Base-by-base conservation (phyloP, 768 basidiomycete species). In the Auriscalpium vulgare region DNA sequence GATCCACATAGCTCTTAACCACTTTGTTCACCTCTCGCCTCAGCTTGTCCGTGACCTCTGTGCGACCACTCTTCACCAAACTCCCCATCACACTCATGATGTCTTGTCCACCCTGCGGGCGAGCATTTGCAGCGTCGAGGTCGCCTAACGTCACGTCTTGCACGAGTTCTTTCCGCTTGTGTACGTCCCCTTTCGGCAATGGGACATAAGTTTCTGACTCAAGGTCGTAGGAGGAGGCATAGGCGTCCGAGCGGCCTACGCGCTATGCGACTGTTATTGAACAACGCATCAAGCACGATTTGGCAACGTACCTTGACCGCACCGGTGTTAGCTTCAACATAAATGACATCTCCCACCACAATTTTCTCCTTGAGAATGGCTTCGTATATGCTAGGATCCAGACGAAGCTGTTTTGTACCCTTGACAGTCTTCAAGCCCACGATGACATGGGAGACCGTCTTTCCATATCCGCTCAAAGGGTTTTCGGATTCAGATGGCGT, bases 131-230 rank as follows among this genome's bases (percentile, higher is more conserved):
- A 44, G 92, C 90, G 68, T 98, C 95, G 38, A 98, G 77, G 66
- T 98, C 95, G 50, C 95, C 93, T 5, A 98, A 75, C 0, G 93
- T 95, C 45, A 97, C 88, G 59, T 95, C 93, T 68, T 97, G 94
- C 1, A 97, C 91, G 10, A 97, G 80, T 65, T 97, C 94, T 70
- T 97, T 97, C 56, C 87, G 81, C 71, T 97, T 97, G 74, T 95
- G 92, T 50, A 97, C 93, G 46, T 97, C 92, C 47, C 92, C 95
- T 71, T 97, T 97, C 0, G 97, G 97, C 38, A 98, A 75, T 7
- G 97, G 95, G 2, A 98, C 97, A 65, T 99, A 98, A 34, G 95
- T 97, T 70, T 98, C 97, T 10, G 95, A 93, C 73, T 98, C 95
- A 50, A 98, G 83, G 69, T 98, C 97, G 71, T 91, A 99, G 37